phyloP scores from a whole-genome alignment of 495 filamentous ascomycete species.

The Penicillium cataractarum region DNA sequence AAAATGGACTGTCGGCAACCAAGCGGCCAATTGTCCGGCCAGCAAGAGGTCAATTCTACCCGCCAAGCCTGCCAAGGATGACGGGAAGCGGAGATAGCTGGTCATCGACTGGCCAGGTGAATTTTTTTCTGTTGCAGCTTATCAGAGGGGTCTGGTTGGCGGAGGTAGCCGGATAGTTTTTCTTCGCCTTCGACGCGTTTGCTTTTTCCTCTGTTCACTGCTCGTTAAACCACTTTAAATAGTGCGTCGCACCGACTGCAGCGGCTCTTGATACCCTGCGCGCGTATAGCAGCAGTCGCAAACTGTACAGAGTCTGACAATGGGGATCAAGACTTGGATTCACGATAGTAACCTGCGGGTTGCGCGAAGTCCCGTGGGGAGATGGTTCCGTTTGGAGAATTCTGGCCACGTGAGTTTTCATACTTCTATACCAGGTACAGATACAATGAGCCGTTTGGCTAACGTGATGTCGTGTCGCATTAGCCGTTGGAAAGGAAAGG shows the following conservation, averaged over 20 bases:
- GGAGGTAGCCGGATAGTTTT: slow-evolving; percentile 18
- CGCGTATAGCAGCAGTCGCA: background rate
- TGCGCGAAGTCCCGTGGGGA: slow-evolving; percentile 63
- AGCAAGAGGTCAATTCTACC: background rate
- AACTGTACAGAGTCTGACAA: slow-evolving; percentile 10
- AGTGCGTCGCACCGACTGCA: slow-evolving; percentile 11
- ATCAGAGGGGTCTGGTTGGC: slow-evolving; percentile 29
- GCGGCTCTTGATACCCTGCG: slow-evolving; percentile 19
- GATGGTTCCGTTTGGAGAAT: slow-evolving; percentile 74
- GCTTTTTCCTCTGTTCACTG: slow-evolving; percentile 10
- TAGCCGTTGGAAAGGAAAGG: slow-evolving; percentile 69
- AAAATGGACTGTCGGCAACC: slow-evolving; percentile 20
- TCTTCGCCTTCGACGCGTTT: slow-evolving; percentile 8
- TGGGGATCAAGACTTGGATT: slow-evolving; percentile 51
- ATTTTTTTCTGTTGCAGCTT: slow-evolving; percentile 26
- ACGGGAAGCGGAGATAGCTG: slow-evolving; percentile 18
- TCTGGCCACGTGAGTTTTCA: slow-evolving; percentile 67
- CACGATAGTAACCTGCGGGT: slow-evolving; percentile 57
- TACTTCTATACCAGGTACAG: background rate
- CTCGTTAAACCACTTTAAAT: slow-evolving; percentile 13
- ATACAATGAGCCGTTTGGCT: background rate
- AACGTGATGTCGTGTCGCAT: background rate
- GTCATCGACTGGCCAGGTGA: slow-evolving; percentile 10
- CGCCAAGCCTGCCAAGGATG: slow-evolving; percentile 32
- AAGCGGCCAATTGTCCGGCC: slow-evolving; percentile 16